Base-by-base conservation (phyloP, 2,329 filamentous ascomycete species). In the Cladophialophora yegresii region DNA sequence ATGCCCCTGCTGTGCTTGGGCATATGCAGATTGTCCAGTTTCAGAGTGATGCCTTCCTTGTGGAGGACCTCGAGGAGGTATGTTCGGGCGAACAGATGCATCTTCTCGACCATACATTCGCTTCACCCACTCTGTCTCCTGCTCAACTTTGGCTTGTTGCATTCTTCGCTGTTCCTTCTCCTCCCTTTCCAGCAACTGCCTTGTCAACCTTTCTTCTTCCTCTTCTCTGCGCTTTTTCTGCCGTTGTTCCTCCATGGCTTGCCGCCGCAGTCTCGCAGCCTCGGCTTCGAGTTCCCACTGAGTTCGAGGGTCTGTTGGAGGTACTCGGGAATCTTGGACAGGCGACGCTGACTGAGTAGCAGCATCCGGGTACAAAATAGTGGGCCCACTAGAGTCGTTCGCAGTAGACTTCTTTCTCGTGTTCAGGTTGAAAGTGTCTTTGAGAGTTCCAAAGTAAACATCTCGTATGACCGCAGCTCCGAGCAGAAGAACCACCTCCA, bases 401-500 rank as follows among this genome's bases (percentile, higher is more conserved):
- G 73, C 5, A 63, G 53, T 70, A 54, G 51, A 58, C 56, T 69
- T 70, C 47, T 63, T 62, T 20, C 62, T 58, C n/a, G 58, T 30
- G 9, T 81, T 78, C 43, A 92, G 82, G 74, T 97, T 95, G 79
- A 97, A 98, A 4, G 87, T 82, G 70, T 96, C 90, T 20, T 85
- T 84, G 61, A 87, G 84, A 4, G 87, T 84, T 64, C 83, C 78
- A 71, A 87, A 87, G 75, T 83, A 88, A 4, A 88, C 77, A 70
- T 88, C 86, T 26, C 84, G 80, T 63, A 89, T 87, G 12, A 85
- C 84, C 1, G 85, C 79, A 0, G 84, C 85, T 16, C 84, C 79
- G 0, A 89, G 78, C 30, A 88, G 73, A 23, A 98, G 77, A 1
- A 93, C 88, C 0, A 98, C 85, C 75, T 99, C 95, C 3, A 98